Conservation (phyloP, 192 early-diverging fungal genomes). For the Coemansia guatemalensis region DNA sequence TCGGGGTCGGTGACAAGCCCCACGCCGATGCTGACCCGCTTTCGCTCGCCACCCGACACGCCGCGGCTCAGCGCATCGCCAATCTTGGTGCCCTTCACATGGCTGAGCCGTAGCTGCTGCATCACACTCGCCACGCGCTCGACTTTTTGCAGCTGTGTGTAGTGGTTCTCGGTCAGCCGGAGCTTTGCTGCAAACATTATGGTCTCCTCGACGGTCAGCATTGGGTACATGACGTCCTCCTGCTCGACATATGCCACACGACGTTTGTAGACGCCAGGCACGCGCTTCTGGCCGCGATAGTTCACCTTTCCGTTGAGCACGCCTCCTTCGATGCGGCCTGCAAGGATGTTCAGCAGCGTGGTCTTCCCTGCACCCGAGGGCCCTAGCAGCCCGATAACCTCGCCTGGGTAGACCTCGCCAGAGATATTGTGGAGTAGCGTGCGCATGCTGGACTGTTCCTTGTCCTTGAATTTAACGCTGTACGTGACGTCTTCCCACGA, state of each 20-base stretch:
- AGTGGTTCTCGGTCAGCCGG: conserved; percentile 72
- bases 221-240: conserved; percentile 83
- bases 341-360: conserved; percentile 87
- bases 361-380: conserved; percentile 94
- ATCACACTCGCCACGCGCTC: conserved; percentile 77
- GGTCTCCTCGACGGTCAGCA: conserved; percentile 88
- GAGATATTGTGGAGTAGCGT: conserved; percentile 66
- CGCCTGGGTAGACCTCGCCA: conserved; percentile 78
- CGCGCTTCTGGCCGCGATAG: conserved; percentile 72
- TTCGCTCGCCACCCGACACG: conserved; percentile 91
- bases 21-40: conserved; percentile 90
- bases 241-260: conserved; percentile 87
- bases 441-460: conserved; percentile 43
- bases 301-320: conserved; percentile 70
- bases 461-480: conserved; percentile 48
- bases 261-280: conserved; percentile 66
- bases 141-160: conserved; percentile 59
- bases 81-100: conserved; percentile 78
- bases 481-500: conserved; percentile 48
- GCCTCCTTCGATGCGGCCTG: conserved; percentile 69
- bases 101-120: conserved; percentile 81
- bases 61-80: conserved; percentile 70
- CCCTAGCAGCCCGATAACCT: conserved; percentile 92
- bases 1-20: conserved; percentile 89
- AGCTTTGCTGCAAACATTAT: conserved; percentile 86